A percentile compares a stretch with the other conserved stretches of the same genome.
Evolutionary conservation across 257 asterid genomes (phyloP).

Genomic region (Solanum pennellii): DNA sequence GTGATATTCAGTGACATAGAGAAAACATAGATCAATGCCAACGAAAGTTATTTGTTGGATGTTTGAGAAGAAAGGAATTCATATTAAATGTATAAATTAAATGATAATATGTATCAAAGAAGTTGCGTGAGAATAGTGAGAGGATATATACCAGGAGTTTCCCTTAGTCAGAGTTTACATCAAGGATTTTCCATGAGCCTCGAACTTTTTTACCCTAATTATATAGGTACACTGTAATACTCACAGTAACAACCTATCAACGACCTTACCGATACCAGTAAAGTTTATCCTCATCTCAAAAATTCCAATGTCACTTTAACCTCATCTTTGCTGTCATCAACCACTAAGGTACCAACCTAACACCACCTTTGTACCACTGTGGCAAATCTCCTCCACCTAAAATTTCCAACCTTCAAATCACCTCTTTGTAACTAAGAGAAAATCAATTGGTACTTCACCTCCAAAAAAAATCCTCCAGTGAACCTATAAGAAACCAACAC

Average conservation of each 20-base stretch:
- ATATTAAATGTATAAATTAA: not conserved
- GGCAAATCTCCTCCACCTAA: not conserved
- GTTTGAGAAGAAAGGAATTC: not conserved
- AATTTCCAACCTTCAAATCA: not conserved
- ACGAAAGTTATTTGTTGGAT: not conserved
- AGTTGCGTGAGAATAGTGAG: not conserved
- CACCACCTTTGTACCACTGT: not conserved
- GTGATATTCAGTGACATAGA: not conserved
- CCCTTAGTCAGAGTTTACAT: not conserved
- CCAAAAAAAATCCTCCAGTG: not conserved
- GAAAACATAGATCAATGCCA: not conserved
- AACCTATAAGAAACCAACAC: not conserved
- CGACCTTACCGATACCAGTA: not conserved
- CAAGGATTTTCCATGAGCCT: not conserved
- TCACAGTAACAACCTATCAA: not conserved
- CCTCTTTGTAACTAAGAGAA: not conserved
- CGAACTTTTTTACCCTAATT: not conserved
- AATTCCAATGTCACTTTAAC: not conserved
- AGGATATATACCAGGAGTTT: not conserved
- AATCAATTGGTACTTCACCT: not conserved
- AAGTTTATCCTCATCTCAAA: not conserved
- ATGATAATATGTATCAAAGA: not conserved
- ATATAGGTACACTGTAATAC: not conserved
- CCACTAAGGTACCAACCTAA: not conserved
- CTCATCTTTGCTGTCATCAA: not conserved